These are phyloP conservation scores for Amanita thiersii DNA, from an alignment of 768 basidiomycete species.

Conservation along the genomic window DNA sequence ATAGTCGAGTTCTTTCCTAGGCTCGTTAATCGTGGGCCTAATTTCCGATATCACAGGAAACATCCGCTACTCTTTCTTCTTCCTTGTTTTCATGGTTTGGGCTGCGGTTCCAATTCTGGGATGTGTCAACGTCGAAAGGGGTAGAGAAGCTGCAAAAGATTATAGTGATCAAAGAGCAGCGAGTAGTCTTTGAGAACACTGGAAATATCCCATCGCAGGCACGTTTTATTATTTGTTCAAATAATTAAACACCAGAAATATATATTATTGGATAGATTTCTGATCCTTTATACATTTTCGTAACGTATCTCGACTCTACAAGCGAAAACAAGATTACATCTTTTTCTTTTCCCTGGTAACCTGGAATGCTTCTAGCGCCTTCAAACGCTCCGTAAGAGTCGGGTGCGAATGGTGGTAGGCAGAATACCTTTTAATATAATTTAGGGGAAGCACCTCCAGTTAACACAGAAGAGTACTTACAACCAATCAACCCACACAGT, in stretches of 20 bases:
- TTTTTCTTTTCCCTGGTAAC: constrained; percentile 34
- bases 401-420: constrained; percentile 97
- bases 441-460: constrained; percentile 2
- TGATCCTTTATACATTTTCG: neutral
- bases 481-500: constrained; percentile 94
- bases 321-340: constrained; percentile 12
- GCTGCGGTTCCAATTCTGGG: constrained; percentile 68
- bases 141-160: constrained; percentile 41
- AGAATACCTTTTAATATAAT: constrained; percentile 57
- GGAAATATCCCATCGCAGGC: no score
- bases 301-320: constrained; percentile 3
- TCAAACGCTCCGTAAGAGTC: constrained; percentile 83
- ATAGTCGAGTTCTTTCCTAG: constrained; percentile 87
- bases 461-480: constrained; percentile 32
- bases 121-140: constrained; percentile 62
- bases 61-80: constrained; percentile 87
- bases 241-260: no score
- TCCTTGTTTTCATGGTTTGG: constrained; percentile 79
- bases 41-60: constrained; percentile 87
- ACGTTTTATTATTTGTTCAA: no score
- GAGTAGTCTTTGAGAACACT: neutral
- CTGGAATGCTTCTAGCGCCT: constrained; percentile 68
- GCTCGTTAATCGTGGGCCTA: constrained; percentile 81
- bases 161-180: constrained; percentile 31
- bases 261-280: no score